Evolutionary conservation across 2,329 filamentous ascomycete species (phyloP).

Genomic region (Botryotinia narcissicola): DNA sequence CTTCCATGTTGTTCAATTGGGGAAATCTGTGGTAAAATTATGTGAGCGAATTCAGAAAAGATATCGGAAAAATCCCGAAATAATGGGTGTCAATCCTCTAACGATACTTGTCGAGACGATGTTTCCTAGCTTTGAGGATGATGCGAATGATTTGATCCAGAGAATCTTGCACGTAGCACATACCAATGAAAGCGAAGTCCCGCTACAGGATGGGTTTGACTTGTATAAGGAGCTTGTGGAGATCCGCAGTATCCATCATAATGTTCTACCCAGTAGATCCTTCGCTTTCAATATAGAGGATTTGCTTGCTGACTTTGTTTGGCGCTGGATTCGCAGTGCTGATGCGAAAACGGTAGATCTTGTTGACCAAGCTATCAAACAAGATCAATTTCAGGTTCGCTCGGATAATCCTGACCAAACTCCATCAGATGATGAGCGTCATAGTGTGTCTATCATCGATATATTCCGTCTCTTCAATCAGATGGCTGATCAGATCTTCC

Average conservation of each 20-base stretch:
- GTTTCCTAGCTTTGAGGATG: constrained; percentile 85
- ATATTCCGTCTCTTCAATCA: constrained; percentile 93
- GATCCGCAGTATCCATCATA: constrained; percentile 76
- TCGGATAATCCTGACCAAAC: constrained; percentile 60
- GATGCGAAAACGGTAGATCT: constrained; percentile 78
- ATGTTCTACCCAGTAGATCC: constrained; percentile 66
- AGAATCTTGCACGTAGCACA: constrained; percentile 74
- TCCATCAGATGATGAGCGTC: constrained; percentile 75
- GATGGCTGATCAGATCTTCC: constrained; percentile 79
- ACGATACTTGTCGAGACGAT: constrained; percentile 77
- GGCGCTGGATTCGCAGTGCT: constrained; percentile 85
- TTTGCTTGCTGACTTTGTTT: constrained; percentile 86
- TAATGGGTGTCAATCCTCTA: constrained; percentile 69
- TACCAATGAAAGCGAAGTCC: constrained; percentile 69
- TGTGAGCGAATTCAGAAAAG: constrained; percentile 89
- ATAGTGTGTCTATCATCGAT: constrained; percentile 91
- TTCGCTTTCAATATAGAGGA: constrained; percentile 89
- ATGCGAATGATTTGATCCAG: constrained; percentile 80
- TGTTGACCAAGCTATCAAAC: constrained; percentile 86
- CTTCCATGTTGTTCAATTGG: constrained; percentile 83
- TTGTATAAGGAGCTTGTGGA: constrained; percentile 86
- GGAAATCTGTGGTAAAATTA: constrained; percentile 79
- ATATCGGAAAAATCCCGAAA: constrained; percentile 81
- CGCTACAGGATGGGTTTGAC: constrained; percentile 89
- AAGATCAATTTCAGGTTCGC: constrained; percentile 80